Percentiles rank a stretch among this genome's conserved stretches.
These are phyloP conservation scores for Phytopythium helicoides DNA, from an alignment of 352 stramenopile species.

Conservation along the genomic window DNA sequence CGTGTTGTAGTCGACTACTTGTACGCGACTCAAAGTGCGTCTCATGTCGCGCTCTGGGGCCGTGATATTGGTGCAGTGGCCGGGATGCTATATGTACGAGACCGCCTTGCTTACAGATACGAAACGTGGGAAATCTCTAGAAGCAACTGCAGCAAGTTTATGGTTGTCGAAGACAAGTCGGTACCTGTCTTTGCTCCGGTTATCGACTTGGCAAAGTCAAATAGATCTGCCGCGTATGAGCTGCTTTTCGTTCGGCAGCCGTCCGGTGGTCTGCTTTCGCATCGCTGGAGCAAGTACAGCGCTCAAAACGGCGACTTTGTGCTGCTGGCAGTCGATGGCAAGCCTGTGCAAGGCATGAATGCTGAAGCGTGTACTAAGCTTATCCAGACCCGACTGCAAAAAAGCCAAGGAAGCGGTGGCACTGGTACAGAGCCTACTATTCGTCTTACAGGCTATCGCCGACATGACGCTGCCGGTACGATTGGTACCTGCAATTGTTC, in stretches of 20 bases:
- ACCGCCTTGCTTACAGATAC: conserved; percentile 40
- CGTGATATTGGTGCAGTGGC: conserved; percentile 58
- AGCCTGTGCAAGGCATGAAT: conserved; percentile 38
- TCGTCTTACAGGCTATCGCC: conserved; percentile 26
- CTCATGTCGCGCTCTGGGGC: conserved; percentile 61
- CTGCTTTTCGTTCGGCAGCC: conserved; percentile 52
- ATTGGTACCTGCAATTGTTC: not conserved
- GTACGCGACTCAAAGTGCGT: conserved; percentile 55
- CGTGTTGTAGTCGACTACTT: conserved; percentile 57
- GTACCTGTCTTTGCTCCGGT: not conserved
- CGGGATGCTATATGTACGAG: conserved; percentile 50
- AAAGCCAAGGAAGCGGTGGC: not conserved
- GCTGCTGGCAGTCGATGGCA: conserved; percentile 54
- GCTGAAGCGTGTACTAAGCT: conserved; percentile 32
- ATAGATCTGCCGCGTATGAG: conserved; percentile 11
- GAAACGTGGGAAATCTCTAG: conserved; percentile 40
- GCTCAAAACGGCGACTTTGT: conserved; percentile 65
- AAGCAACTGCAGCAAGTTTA: conserved; percentile 30
- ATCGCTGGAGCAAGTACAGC: conserved; percentile 56
- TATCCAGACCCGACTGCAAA: conserved; percentile 22
- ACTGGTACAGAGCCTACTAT: not conserved
- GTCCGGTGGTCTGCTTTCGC: conserved; percentile 29
- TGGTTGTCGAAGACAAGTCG: conserved; percentile 46
- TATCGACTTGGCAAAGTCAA: not conserved
- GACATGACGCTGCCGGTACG: conserved; percentile 11